Conservation (phyloP, 2,329 filamentous ascomycete genomes). For the Aspergillus melleus region DNA sequence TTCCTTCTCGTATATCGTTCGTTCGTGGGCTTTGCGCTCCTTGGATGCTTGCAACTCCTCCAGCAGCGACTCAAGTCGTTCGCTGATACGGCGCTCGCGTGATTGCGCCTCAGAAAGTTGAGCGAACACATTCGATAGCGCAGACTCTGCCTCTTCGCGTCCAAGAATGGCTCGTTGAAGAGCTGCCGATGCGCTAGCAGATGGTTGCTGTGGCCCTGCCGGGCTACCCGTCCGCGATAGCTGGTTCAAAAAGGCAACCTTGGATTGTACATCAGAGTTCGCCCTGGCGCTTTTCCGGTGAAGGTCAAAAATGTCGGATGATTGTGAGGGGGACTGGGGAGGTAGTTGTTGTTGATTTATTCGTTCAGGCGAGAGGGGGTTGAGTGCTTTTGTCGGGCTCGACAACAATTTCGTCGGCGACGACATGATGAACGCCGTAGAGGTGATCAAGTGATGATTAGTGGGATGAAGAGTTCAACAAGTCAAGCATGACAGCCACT, state of each 20-base stretch:
- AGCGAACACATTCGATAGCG: slow-evolving; percentile 33
- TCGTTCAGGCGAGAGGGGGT: slow-evolving; percentile 49
- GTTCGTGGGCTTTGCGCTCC: slow-evolving; percentile 50
- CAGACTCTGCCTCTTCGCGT: slow-evolving; percentile 48
- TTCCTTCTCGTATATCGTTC: slow-evolving; percentile 57
- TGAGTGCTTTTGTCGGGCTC: slow-evolving; percentile 35
- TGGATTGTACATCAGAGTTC: slow-evolving; percentile 48
- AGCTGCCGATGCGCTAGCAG: slow-evolving; percentile 44
- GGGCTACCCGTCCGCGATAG: slow-evolving; percentile 40
- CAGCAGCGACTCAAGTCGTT: slow-evolving; percentile 47
- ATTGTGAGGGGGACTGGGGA: slow-evolving; percentile 41
- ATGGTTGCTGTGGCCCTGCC: slow-evolving; percentile 22
- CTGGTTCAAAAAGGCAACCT: slow-evolving; percentile 50
- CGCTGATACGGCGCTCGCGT: slow-evolving; percentile 46
- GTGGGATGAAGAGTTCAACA: background rate
- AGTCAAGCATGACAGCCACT: slow-evolving; percentile 5
- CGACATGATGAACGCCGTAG: slow-evolving; percentile 31
- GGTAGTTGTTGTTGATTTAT: slow-evolving; percentile 50
- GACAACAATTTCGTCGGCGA: slow-evolving; percentile 35
- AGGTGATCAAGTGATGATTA: background rate
- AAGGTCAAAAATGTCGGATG: slow-evolving; percentile 34
- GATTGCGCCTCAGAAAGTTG: slow-evolving; percentile 44
- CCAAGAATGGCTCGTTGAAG: slow-evolving; percentile 47
- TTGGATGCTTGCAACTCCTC: slow-evolving; percentile 55
- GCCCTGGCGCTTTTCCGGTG: slow-evolving; percentile 39